A percentile compares a stretch with the other conserved stretches of the same genome.
These are phyloP conservation scores for Magnusiomyces starmeri DNA, from an alignment of 1,139 yeast genomes.

Conservation along the genomic window DNA sequence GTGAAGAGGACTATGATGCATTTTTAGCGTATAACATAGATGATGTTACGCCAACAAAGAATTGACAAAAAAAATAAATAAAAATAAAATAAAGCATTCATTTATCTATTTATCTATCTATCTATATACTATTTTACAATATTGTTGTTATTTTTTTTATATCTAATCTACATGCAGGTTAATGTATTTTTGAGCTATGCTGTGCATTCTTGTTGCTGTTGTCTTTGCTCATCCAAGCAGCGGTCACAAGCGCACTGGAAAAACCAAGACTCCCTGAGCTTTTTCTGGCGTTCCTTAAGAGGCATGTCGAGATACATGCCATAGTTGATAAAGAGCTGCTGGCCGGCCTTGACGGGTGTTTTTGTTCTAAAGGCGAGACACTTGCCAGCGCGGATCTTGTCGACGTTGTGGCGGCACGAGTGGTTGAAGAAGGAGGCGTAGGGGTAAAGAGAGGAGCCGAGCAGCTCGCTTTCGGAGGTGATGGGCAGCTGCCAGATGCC, in stretches of 20 bases:
- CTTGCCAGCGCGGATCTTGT: slow-evolving; percentile 33
- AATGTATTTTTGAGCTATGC: no score
- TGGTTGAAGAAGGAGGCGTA: slow-evolving; percentile 67
- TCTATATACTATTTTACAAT: no score
- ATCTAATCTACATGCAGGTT: no score
- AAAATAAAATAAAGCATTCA: no score
- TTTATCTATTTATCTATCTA: no score
- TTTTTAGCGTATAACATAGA: neutral
- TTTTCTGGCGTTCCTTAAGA: slow-evolving; percentile 39
- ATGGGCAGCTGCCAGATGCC: slow-evolving; percentile 56
- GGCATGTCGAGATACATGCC: slow-evolving; percentile 46
- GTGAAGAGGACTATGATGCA: neutral
- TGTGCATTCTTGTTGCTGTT: no score
- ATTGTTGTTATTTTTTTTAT: no score
- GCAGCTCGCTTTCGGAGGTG: slow-evolving; percentile 48
- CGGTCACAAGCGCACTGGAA: slow-evolving; percentile 50
- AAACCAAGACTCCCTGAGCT: slow-evolving; percentile 51
- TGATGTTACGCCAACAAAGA: neutral
- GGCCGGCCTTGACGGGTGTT: slow-evolving; percentile 35
- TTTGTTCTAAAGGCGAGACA: slow-evolving; percentile 35
- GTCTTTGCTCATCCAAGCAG: slow-evolving; percentile 31
- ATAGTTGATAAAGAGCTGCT: slow-evolving; percentile 57
- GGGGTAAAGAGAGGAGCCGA: slow-evolving; percentile 62
- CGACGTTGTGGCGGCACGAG: slow-evolving; percentile 47
- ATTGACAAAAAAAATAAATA: no score